phyloP scores from a whole-genome alignment of 2,329 filamentous ascomycete species.

The Cercospora nicotianae region DNA sequence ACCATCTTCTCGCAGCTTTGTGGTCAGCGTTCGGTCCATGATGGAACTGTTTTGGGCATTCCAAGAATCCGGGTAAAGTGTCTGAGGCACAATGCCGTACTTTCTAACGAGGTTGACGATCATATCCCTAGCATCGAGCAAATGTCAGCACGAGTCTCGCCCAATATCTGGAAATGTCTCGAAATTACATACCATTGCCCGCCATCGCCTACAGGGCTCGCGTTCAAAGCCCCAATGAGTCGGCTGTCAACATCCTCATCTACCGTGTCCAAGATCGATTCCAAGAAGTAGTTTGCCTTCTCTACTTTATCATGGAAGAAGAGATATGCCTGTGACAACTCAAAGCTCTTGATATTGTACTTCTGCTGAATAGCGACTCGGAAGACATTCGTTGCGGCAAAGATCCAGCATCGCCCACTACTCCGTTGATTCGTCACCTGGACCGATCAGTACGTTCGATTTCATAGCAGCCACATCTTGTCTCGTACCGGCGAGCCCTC shows the following conservation, averaged over 20 bases:
- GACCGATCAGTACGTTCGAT: neutral
- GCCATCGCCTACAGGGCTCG: constrained; percentile 71
- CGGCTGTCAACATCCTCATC: constrained; percentile 69
- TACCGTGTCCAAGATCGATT: constrained; percentile 75
- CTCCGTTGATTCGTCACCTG: constrained; percentile 76
- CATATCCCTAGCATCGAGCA: constrained; percentile 65
- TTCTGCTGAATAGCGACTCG: constrained; percentile 84
- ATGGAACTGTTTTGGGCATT: constrained; percentile 70
- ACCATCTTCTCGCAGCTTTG: constrained; percentile 82
- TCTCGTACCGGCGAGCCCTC: constrained; percentile 66
- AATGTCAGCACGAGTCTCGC: constrained; percentile 57
- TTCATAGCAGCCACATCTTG: neutral
- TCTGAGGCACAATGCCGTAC: constrained; percentile 79
- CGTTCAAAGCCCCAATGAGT: constrained; percentile 68
- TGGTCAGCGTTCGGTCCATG: constrained; percentile 74
- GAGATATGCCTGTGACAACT: constrained; percentile 83
- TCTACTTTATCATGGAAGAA: constrained; percentile 96
- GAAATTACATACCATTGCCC: constrained; percentile 65
- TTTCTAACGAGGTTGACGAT: constrained; percentile 81
- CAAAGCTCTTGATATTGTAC: constrained; percentile 73
- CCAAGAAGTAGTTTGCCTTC: constrained; percentile 86
- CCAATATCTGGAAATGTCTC: constrained; percentile 63
- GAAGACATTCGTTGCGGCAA: constrained; percentile 88
- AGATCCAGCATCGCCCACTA: constrained; percentile 87
- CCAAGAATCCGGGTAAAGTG: constrained; percentile 77